Percentiles rank a stretch among this genome's conserved stretches.
phyloP scores from a whole-genome alignment of 768 basidiomycete genomes.

The Termitomyces bulborhizus region DNA sequence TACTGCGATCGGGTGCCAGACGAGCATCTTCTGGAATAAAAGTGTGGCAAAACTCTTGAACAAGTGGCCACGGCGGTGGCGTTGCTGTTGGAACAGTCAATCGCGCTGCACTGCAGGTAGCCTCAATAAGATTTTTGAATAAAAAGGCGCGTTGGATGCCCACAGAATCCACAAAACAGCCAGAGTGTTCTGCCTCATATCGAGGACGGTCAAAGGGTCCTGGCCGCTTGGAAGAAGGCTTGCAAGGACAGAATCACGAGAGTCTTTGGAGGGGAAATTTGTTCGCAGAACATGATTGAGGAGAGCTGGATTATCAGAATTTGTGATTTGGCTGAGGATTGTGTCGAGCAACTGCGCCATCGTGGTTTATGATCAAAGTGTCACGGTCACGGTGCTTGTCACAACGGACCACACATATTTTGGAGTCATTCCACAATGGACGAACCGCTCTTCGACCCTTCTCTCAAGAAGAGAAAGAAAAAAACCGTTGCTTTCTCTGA shows the following conservation, averaged over 20 bases:
- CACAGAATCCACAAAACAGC: conserved; percentile 71
- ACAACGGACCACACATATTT: neutral
- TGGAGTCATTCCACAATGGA: conserved; percentile 36
- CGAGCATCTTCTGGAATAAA: conserved; percentile 63
- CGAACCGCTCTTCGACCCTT: conserved; percentile 78
- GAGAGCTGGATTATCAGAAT: conserved; percentile 25
- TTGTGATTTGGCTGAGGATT: conserved; percentile 42
- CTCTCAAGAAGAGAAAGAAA: conserved; percentile 84
- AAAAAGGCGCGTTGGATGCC: conserved; percentile 17
- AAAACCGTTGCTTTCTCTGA: conserved; percentile 82
- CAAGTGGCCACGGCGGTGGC: conserved; percentile 33
- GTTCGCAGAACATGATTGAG: conserved; percentile 40
- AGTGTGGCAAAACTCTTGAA: conserved; percentile 53
- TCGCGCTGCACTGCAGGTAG: conserved; percentile 49
- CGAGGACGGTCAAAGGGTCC: conserved; percentile 61
- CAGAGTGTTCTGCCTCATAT: conserved; percentile 51
- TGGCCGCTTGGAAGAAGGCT: conserved; percentile 50
- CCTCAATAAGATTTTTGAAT: neutral
- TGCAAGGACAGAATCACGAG: conserved; percentile 50
- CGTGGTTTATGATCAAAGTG: neutral
- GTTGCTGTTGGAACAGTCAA: conserved; percentile 32
- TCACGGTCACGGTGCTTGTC: neutral
- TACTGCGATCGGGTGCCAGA: conserved; percentile 64
- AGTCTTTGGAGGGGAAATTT: conserved; percentile 44
- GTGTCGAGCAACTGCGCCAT: conserved; percentile 22